A percentile compares a stretch with the other conserved stretches of the same genome.
Conservation (phyloP, 208 protist genomes). For the Leishmania gerbilli region DNA sequence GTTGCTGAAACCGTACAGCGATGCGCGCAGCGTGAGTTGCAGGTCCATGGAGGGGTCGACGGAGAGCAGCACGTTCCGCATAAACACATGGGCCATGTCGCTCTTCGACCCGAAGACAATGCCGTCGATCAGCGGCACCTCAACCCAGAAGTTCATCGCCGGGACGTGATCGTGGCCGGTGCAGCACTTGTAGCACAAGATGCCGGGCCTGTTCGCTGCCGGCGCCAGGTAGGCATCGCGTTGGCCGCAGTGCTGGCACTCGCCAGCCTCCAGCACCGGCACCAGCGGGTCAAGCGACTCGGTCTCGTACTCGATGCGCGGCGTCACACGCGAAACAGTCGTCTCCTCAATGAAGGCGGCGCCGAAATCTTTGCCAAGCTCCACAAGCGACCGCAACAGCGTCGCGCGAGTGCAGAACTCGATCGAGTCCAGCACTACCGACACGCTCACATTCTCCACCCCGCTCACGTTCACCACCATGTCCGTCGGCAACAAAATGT, state of each 20-base stretch:
- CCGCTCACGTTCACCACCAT: slow-evolving; percentile 56
- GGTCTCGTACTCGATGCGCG: slow-evolving; percentile 64
- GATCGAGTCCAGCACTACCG: slow-evolving; percentile 47
- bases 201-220: slow-evolving; percentile 34
- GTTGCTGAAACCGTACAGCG: slow-evolving; percentile 75
- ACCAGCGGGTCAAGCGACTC: slow-evolving; percentile 45
- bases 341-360: slow-evolving; percentile 62
- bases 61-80: slow-evolving; percentile 42
- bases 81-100: slow-evolving; percentile 58
- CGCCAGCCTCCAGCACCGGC: slow-evolving; percentile 40
- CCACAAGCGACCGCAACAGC: slow-evolving; percentile 66
- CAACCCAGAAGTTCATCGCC: slow-evolving; percentile 59
- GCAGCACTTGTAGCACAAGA: slow-evolving; percentile 82
- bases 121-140: slow-evolving; percentile 68
- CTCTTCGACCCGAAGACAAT: slow-evolving; percentile 56
- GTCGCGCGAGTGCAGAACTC: slow-evolving; percentile 65
- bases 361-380: slow-evolving; percentile 72
- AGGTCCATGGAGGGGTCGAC: slow-evolving; percentile 59
- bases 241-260: slow-evolving; percentile 65
- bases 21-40: slow-evolving; percentile 43
- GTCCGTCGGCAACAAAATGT: slow-evolving; percentile 64
- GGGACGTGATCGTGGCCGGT: slow-evolving; percentile 65
- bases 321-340: slow-evolving; percentile 43
- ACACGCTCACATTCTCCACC: slow-evolving; percentile 63
- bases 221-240: slow-evolving; percentile 39